Conservation (phyloP, 129 eudicot species). For the Tagetes patula region DNA sequence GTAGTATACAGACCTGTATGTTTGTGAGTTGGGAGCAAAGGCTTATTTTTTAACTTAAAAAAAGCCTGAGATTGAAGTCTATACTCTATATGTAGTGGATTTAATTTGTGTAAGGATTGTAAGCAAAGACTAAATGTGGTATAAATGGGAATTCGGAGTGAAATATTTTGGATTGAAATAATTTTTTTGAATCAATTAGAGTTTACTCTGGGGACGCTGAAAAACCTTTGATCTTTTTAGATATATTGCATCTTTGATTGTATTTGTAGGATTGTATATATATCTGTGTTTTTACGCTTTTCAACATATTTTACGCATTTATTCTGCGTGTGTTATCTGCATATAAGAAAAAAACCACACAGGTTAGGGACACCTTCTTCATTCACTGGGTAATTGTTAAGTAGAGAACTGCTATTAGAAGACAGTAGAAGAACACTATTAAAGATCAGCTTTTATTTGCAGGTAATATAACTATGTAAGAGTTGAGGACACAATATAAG, state of each 20-base stretch:
- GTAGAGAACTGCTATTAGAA: no score
- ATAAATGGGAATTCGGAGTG: neutral
- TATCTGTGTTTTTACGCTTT: neutral
- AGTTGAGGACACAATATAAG: neutral
- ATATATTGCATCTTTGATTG: neutral
- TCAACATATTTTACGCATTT: neutral
- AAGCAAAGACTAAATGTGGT: neutral
- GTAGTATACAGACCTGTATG: neutral
- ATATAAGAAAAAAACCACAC: no score
- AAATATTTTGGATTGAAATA: neutral
- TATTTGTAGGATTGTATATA: neutral
- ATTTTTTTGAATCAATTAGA: neutral
- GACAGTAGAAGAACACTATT: neutral
- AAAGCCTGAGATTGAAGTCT: neutral
- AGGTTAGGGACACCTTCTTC: no score
- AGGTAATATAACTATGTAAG: neutral
- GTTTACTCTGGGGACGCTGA: neutral
- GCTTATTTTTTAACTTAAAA: neutral
- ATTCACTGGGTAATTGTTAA: no score
- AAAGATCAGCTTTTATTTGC: neutral
- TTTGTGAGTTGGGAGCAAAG: conserved; percentile 9
- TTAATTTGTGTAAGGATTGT: neutral
- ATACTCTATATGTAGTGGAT: neutral
- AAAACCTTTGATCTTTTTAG: neutral
- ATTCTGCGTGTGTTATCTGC: neutral